Evolutionary conservation across 495 filamentous ascomycete genomes (phyloP).

Genomic region (Astrothelium macrocarpum): DNA sequence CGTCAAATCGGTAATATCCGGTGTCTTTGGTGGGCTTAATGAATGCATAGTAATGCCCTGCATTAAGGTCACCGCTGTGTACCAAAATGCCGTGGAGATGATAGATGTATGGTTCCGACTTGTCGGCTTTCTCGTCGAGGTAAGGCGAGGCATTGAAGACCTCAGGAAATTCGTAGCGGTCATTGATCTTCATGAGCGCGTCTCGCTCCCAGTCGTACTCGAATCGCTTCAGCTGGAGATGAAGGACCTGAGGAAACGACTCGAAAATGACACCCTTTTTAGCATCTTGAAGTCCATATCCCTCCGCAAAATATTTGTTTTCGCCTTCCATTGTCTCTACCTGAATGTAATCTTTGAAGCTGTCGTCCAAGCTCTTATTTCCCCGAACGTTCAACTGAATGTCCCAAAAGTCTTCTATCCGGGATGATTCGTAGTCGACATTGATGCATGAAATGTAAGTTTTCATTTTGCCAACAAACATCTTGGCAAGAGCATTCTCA

Average conservation of each 20-base stretch:
- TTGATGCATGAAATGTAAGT: constrained; percentile 99
- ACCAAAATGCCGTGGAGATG: constrained; percentile 92
- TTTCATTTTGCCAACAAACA: constrained; percentile 94
- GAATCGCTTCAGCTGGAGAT: constrained; percentile 94
- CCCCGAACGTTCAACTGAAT: constrained; percentile 94
- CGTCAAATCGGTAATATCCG: constrained; percentile 93
- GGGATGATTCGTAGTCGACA: constrained; percentile 89
- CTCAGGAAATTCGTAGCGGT: constrained; percentile 94
- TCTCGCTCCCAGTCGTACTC: constrained; percentile 93
- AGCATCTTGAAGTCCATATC: constrained; percentile 88
- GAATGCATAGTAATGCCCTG: constrained; percentile 99
- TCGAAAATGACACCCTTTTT: constrained; percentile 97
- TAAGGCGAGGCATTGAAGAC: constrained; percentile 84
- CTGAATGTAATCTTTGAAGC: constrained; percentile 91
- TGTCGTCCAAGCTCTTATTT: constrained; percentile 85
- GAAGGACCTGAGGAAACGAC: constrained; percentile 87
- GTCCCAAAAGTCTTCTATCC: constrained; percentile 97
- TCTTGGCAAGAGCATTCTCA: constrained; percentile 79
- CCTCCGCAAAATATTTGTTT: constrained; percentile 92
- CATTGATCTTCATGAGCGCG: constrained; percentile 98
- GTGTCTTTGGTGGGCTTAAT: constrained; percentile 86
- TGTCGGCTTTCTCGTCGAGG: constrained; percentile 77
- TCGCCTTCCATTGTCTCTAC: constrained; percentile 96
- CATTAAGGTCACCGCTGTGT: constrained; percentile 91
- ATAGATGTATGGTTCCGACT: constrained; percentile 80